A percentile compares a stretch with the other conserved stretches of the same genome.
Conservation (phyloP, 106 monocot genomes). For the Vanilla planifolia region DNA sequence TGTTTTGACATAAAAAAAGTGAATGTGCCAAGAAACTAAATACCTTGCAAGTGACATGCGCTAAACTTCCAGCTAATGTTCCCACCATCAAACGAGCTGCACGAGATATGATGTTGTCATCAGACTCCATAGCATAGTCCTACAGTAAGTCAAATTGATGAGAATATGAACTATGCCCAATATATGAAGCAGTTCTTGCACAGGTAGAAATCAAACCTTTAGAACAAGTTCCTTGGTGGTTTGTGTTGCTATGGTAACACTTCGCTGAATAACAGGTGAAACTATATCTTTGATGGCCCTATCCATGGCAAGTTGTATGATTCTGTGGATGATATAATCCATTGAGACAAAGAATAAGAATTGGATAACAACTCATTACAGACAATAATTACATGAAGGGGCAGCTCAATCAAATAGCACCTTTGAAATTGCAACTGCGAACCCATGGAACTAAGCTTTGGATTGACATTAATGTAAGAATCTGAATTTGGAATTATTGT, state of each 20-base stretch:
- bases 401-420: slow-evolving; percentile 20
- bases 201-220: slow-evolving; percentile 45
- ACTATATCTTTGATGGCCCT: slow-evolving; percentile 77
- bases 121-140: slow-evolving; percentile 92
- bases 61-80: slow-evolving; percentile 91
- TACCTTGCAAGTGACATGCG: slow-evolving; percentile 99
- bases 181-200: background rate
- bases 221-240: slow-evolving; percentile 92
- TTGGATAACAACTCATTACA: background rate
- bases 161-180: slow-evolving; percentile 9
- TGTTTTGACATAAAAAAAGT: background rate
- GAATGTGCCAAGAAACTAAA: background rate
- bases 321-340: slow-evolving; percentile 29
- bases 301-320: slow-evolving; percentile 77
- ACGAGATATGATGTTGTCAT: slow-evolving; percentile 62
- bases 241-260: slow-evolving; percentile 91
- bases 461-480: slow-evolving; percentile 71
- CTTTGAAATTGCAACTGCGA: slow-evolving; percentile 69
- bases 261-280: slow-evolving; percentile 85
- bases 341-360: slow-evolving; percentile 9
- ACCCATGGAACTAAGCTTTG: slow-evolving; percentile 70
- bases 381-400: background rate
- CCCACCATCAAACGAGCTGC: slow-evolving; percentile 88
- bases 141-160: slow-evolving; percentile 13
- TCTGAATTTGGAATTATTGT: slow-evolving; percentile 50